Evolutionary conservation across 306 rosid genomes (phyloP).

Genomic region (Arachis hypogaea): DNA sequence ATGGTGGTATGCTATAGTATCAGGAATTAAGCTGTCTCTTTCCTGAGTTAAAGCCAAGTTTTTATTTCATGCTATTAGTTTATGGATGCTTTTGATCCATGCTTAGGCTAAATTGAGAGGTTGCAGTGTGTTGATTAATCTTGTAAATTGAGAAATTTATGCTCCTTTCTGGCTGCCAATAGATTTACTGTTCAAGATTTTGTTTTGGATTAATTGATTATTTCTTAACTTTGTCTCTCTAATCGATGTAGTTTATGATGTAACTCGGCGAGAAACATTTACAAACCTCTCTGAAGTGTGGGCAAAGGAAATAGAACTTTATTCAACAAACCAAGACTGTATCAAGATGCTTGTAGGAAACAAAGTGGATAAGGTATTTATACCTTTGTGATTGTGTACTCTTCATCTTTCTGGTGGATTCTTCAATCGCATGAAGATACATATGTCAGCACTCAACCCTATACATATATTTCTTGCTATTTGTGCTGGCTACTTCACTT

Average conservation of each 20-base stretch:
- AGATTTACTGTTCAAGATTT: slow-evolving; percentile 18
- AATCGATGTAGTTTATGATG: slow-evolving; percentile 74
- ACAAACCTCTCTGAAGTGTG: slow-evolving; percentile 88
- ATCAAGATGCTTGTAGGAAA: slow-evolving; percentile 98
- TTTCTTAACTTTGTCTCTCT: slow-evolving; percentile 24
- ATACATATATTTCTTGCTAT: background rate
- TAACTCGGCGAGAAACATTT: slow-evolving; percentile 87
- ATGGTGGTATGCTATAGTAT: background rate
- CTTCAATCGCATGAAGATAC: slow-evolving; percentile 21
- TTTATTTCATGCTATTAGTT: slow-evolving; percentile 1
- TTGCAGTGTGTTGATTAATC: slow-evolving; percentile 21
- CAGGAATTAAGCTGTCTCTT: background rate
- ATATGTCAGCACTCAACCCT: background rate
- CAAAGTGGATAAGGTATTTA: slow-evolving; percentile 89
- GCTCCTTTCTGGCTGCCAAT: background rate
- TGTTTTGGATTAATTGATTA: slow-evolving; percentile 11
- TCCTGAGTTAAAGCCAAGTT: slow-evolving; percentile 11
- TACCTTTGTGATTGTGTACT: slow-evolving; percentile 3
- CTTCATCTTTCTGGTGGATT: slow-evolving; percentile 20
- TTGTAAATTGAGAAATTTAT: slow-evolving; percentile 7
- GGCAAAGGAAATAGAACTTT: slow-evolving; percentile 91
- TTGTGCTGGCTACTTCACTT: background rate
- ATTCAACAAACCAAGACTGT: slow-evolving; percentile 94
- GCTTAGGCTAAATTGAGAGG: background rate
- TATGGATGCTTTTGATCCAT: background rate